Evolutionary conservation across 208 protist genomes (phyloP), one percentile per base, ranked within the genome.

Genomic region (Eutreptiella sp.): DNA sequence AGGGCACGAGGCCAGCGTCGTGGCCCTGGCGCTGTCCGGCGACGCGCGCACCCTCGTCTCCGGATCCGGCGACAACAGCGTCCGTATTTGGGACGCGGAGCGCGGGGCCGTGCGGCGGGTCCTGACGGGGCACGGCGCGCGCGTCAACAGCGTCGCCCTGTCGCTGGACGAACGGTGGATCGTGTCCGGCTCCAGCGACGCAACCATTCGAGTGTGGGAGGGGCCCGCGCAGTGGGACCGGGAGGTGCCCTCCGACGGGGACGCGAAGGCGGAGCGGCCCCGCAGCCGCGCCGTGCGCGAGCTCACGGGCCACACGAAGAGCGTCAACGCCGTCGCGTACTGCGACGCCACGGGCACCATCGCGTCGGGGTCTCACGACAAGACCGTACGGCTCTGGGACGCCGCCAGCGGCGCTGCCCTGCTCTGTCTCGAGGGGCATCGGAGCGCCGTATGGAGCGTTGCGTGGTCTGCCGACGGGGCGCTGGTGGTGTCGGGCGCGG

Each of bases 141-240:
- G 54, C 26, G 68, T 74, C 4, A 70, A 71, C 31, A 39, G 41
- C 16, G 63, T 71, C 31, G 31, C 63, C 1, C 69, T 65, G n/a
- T 27, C 26, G 7, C 63, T 62, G 28, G 63, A 69, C 38, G 63
- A 55, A 24, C 34, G 42, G 45, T 23, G 23, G 3, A 43, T 69
- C 27, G 63, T 55, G 3, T 33, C 63, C 26, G 68, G 68, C 4
- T 61, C 42, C 14, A 38, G 64, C 28, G 68, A 71, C 50, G 50
- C 47, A 28, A 24, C 70, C 32, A 63, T 74, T 29, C 24, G 68
- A 24, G 24, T 69, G 42, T 74, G 68, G 68, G 68, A 74, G n/a
- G n/a, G n/a, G n/a, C n/a, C n/a, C n/a, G n/a, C n/a, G n/a, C n/a
- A n/a, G n/a, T n/a, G n/a, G n/a, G n/a, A n/a, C n/a, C n/a, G n/a